Evolutionary conservation across 2,329 filamentous ascomycete genomes (phyloP).

Genomic region (Coniella vitis): DNA sequence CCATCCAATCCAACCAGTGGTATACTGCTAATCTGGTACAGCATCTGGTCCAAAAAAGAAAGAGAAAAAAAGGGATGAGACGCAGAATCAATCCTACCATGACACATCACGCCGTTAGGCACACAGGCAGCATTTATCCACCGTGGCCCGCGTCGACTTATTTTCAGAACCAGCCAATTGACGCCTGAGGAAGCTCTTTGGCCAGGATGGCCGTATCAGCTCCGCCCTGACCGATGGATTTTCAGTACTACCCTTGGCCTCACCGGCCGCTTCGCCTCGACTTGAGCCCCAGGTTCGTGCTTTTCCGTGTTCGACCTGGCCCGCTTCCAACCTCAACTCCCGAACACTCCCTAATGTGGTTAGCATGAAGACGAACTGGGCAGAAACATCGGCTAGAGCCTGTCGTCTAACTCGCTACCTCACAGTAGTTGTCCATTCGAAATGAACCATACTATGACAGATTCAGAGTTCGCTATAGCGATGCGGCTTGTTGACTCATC

Average conservation of each 20-base stretch:
- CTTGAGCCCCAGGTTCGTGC: background rate
- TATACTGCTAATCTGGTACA: background rate
- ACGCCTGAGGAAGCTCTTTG: background rate
- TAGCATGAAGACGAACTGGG: background rate
- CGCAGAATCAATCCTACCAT: background rate
- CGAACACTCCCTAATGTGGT: background rate
- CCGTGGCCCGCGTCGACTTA: slow-evolving; percentile 1
- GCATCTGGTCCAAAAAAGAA: background rate
- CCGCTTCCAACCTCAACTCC: background rate
- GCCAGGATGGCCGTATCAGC: slow-evolving; percentile 4
- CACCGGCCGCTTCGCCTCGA: slow-evolving; percentile 12
- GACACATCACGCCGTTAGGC: background rate
- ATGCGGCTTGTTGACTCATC: background rate
- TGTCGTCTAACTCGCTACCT: too few species aligned
- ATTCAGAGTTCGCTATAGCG: background rate
- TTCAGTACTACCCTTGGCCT: slow-evolving; percentile 4
- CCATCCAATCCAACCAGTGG: background rate
- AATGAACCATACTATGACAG: too few species aligned
- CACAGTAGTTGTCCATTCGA: too few species aligned
- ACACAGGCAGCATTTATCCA: slow-evolving; percentile 8
- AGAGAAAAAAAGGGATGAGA: too few species aligned
- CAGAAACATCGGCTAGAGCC: too few species aligned
- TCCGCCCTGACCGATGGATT: slow-evolving; percentile 11
- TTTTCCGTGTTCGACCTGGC: background rate
- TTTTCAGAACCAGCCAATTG: slow-evolving; percentile 7